Percentiles rank a stretch among this genome's conserved stretches.
phyloP scores from a whole-genome alignment of 345 rosid genomes.

The Eucalyptus tenuipes region DNA sequence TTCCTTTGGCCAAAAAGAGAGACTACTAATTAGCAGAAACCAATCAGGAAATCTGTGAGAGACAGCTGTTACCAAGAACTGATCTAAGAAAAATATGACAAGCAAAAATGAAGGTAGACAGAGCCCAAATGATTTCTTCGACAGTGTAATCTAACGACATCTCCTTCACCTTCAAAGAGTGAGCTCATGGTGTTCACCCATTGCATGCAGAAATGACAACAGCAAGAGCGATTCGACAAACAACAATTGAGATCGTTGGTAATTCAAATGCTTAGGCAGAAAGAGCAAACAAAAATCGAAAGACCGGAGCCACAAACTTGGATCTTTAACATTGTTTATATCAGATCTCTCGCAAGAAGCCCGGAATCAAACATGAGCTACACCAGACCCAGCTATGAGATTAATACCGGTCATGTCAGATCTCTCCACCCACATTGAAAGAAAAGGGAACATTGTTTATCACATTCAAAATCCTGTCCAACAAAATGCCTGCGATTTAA shows the following conservation, averaged over 20 bases:
- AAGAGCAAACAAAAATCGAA: background rate
- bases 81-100: background rate
- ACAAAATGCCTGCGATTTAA: background rate
- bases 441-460: background rate
- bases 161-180: background rate
- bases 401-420: background rate
- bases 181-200: background rate
- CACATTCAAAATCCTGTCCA: background rate
- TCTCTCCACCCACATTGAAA: background rate
- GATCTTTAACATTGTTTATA: background rate
- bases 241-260: background rate
- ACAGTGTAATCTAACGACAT: background rate
- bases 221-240: background rate
- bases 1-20: background rate
- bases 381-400: background rate
- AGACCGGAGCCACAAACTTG: background rate
- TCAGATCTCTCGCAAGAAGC: background rate
- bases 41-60: background rate
- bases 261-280: background rate
- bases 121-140: background rate
- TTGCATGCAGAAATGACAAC: background rate
- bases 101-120: background rate
- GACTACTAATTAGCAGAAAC: background rate
- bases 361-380: background rate
- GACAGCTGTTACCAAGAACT: background rate